These are phyloP conservation scores for Rhizoclosmatium globosum DNA, from an alignment of 192 early-diverging fungal genomes.

Conservation along the genomic window DNA sequence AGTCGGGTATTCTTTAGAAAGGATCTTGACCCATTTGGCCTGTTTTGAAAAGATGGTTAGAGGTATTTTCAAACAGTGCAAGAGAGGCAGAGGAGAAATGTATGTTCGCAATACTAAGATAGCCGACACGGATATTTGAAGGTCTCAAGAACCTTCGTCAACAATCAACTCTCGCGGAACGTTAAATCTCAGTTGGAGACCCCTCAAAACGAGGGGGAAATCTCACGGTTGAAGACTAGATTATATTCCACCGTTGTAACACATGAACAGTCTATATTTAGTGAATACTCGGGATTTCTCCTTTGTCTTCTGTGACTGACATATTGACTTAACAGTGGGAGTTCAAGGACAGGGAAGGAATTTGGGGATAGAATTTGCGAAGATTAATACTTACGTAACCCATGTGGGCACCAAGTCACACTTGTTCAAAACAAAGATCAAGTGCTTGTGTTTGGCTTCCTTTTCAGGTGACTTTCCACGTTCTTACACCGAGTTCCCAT, in stretches of 20 bases:
- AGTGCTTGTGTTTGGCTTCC: slow-evolving; percentile 94
- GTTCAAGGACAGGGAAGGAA: not conserved
- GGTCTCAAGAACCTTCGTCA: slow-evolving; percentile 20
- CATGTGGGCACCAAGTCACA: slow-evolving; percentile 99
- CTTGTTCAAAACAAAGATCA: slow-evolving; percentile 97
- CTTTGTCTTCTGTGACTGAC: slow-evolving; percentile 30
- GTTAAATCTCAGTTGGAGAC: slow-evolving; percentile 31
- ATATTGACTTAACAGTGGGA: slow-evolving; percentile 67
- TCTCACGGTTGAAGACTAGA: slow-evolving; percentile 41
- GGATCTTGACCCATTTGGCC: slow-evolving; percentile 92
- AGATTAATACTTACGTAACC: slow-evolving; percentile 79
- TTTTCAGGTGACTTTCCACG: slow-evolving; percentile 92
- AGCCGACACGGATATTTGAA: slow-evolving; percentile 25
- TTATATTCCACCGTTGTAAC: slow-evolving; percentile 69
- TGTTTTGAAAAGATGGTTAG: slow-evolving; percentile 36
- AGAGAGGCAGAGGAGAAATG: slow-evolving; percentile 34
- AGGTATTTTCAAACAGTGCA: not conserved
- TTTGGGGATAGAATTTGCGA: not conserved
- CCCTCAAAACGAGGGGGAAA: slow-evolving; percentile 60
- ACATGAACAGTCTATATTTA: slow-evolving; percentile 35
- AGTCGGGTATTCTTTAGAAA: slow-evolving; percentile 93
- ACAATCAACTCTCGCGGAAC: slow-evolving; percentile 52
- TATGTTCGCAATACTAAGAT: slow-evolving; percentile 57
- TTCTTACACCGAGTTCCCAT: slow-evolving; percentile 92
- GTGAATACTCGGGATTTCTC: slow-evolving; percentile 8